Conservation (phyloP, 106 monocot species). For the Dactylorhiza incarnata region DNA sequence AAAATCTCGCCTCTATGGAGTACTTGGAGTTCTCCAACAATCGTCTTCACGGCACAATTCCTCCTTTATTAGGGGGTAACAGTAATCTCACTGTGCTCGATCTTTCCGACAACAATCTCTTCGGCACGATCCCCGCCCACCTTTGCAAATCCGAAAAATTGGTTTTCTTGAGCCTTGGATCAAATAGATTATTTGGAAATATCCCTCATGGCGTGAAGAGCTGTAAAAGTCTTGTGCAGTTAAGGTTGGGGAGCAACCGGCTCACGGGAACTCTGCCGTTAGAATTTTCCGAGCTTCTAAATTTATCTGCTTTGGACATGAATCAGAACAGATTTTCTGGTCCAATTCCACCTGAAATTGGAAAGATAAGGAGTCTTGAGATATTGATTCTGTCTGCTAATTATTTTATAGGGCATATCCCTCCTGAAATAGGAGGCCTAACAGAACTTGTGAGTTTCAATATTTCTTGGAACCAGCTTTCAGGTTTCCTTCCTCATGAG, state of each 20-base stretch:
- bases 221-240: conserved; percentile 53
- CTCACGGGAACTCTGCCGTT: conserved; percentile 64
- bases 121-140: conserved; percentile 37
- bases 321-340: conserved; percentile 65
- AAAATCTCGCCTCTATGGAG: conserved; percentile 51
- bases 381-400: conserved; percentile 59
- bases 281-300: conserved; percentile 50
- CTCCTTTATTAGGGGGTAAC: conserved; percentile 53
- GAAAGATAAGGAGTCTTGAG: conserved; percentile 47
- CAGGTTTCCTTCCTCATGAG: conserved; percentile 44
- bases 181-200: conserved; percentile 55
- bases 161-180: conserved; percentile 56
- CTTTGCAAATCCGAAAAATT: conserved; percentile 58
- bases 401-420: conserved; percentile 63
- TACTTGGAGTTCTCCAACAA: conserved; percentile 62
- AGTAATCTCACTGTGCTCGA: conserved; percentile 67
- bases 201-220: conserved; percentile 63
- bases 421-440: conserved; percentile 54
- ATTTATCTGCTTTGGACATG: conserved; percentile 58
- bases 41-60: conserved; percentile 49
- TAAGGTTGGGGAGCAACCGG: conserved; percentile 52
- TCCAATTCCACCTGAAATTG: conserved; percentile 60
- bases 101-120: conserved; percentile 58
- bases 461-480: conserved; percentile 56
- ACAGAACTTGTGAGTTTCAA: conserved; percentile 58